Evolutionary conservation across 169 alveolate species (phyloP), one percentile per base, ranked within the genome.

Genomic region (Eimeria falciformis): DNA sequence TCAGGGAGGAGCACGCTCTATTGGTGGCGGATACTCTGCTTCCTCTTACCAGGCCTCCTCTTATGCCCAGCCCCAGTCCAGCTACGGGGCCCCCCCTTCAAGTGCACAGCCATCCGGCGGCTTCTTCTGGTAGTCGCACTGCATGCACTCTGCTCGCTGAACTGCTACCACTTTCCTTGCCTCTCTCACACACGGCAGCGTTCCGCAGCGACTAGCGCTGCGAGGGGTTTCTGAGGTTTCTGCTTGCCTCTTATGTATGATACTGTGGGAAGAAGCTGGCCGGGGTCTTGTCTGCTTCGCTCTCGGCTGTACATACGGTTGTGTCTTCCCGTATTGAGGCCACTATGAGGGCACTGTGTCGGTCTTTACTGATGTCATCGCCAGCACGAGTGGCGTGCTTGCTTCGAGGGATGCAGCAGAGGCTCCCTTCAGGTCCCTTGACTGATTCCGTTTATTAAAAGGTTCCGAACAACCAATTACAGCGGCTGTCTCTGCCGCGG

Each of bases 11-110:
- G 33, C 40, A 0, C 25, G 83, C 50, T 33, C 83, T 40, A 23
- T 21, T 2, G 83, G 55, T 18, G n/a, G 29, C 27, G 18, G 29
- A 11, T 53, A 25, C 27, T 46, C 79, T 68, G 29, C 79, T 25
- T 17, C 65, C n/a, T 17, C 75, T 25, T 62, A 62, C 75, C 65
- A 53, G 65, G n/a, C 65, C n/a, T 21, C 65, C 65, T 29, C 18
- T 18, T 37, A 43, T 5, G 62, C 37, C 33, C 83, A 73, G 58
- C 83, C 37, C 14, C 58, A 33, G 27, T 12, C 37, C 55, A 37
- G 62, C 83, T 73, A 73, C 33, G 83, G 83, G 55, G 83, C 83
- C 23, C 58, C 83, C 29, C 83, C 83, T 7, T 11, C 43, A n/a
- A 1, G 37, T 11, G 37, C 33, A 18, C 83, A 73, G 83, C 83